Evolutionary conservation across 2,329 filamentous ascomycete species (phyloP).

Genomic region (Chaetomium strumarium): DNA sequence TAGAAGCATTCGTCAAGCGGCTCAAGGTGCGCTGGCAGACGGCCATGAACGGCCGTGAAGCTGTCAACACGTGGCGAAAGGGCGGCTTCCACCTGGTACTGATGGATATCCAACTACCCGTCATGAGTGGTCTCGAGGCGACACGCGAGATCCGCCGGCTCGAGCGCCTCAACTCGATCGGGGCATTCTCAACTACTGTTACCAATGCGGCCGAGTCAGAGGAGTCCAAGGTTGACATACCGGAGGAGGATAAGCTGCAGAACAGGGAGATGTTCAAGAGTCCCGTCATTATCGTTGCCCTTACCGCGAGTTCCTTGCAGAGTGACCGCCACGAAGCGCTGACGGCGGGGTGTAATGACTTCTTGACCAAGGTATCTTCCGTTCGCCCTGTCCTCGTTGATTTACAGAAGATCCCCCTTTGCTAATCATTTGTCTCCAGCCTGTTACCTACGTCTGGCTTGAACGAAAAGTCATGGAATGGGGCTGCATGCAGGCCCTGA

Average conservation of each 20-base stretch:
- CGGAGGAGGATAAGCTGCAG: slow-evolving; percentile 62
- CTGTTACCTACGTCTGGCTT: slow-evolving; percentile 95
- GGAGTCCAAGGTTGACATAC: slow-evolving; percentile 38
- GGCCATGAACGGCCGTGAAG: slow-evolving; percentile 92
- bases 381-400: background rate
- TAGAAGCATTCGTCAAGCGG: slow-evolving; percentile 93
- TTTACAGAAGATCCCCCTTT: background rate
- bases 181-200: slow-evolving; percentile 65
- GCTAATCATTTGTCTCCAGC: slow-evolving; percentile 44
- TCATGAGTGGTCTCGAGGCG: slow-evolving; percentile 93
- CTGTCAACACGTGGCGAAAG: slow-evolving; percentile 84
- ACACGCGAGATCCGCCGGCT: slow-evolving; percentile 89
- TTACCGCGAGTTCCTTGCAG: slow-evolving; percentile 90
- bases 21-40: slow-evolving; percentile 95
- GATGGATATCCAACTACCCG: slow-evolving; percentile 96
- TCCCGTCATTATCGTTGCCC: slow-evolving; percentile 93
- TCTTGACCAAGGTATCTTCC: slow-evolving; percentile 81
- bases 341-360: slow-evolving; percentile 95
- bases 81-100: slow-evolving; percentile 94
- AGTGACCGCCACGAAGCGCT: slow-evolving; percentile 92
- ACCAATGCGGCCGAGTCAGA: slow-evolving; percentile 34
- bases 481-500: slow-evolving; percentile 99
- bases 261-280: slow-evolving; percentile 79
- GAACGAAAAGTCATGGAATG: slow-evolving; percentile 98
- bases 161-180: slow-evolving; percentile 86